A percentile compares a stretch with the other conserved stretches of the same genome.
Evolutionary conservation across 257 asterid genomes (phyloP).

Genomic region (Solanum arcanum): DNA sequence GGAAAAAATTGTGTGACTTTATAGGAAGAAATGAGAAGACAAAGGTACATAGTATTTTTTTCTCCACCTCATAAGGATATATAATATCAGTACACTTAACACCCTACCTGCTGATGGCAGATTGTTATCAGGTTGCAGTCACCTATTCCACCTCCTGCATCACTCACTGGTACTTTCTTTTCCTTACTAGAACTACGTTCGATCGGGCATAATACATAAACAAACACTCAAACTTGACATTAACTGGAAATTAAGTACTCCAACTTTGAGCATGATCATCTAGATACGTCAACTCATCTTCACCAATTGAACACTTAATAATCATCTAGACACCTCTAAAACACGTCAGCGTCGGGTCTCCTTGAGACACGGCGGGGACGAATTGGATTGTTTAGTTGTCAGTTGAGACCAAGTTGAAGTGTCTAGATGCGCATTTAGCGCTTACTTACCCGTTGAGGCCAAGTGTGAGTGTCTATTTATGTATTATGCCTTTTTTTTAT

Average conservation of each 20-base stretch:
- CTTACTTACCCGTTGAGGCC: neutral
- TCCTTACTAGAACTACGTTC: neutral
- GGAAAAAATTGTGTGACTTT: constrained; percentile 9
- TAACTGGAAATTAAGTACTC: neutral
- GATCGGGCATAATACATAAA: neutral
- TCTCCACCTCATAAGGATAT: neutral
- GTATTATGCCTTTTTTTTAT: neutral
- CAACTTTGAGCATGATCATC: neutral
- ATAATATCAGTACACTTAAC: neutral
- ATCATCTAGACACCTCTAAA: neutral
- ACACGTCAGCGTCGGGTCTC: neutral
- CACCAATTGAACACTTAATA: neutral
- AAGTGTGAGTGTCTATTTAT: neutral
- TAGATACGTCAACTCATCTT: neutral
- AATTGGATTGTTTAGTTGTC: neutral
- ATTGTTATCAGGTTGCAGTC: constrained; percentile 9
- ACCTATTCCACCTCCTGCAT: neutral
- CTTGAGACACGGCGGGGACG: neutral
- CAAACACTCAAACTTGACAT: neutral
- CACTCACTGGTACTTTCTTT: neutral
- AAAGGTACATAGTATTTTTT: constrained; percentile 3
- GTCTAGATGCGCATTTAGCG: neutral
- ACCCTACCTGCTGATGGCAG: neutral
- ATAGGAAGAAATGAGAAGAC: constrained; percentile 27
- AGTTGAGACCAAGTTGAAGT: neutral